A percentile compares a stretch with the other conserved stretches of the same genome.
Evolutionary conservation across 2,329 filamentous ascomycete genomes (phyloP).

Genomic region (Ciborinia camelliae): DNA sequence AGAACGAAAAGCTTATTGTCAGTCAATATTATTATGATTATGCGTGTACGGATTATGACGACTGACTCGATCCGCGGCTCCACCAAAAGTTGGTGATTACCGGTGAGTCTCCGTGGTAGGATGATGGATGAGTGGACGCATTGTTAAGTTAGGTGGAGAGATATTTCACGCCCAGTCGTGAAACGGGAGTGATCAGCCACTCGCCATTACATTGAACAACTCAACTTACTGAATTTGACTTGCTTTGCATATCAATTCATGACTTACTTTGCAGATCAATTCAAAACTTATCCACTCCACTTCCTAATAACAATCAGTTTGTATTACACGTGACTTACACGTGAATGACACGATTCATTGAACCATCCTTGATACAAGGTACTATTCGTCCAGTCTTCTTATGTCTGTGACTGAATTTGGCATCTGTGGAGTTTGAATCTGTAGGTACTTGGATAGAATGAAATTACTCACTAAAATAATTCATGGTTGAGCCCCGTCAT

Average conservation of each 20-base stretch:
- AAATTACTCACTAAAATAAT: neutral
- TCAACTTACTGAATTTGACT: neutral
- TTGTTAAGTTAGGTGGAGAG: constrained; percentile 11
- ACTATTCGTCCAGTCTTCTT: neutral
- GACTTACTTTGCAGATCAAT: neutral
- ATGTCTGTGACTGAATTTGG: neutral
- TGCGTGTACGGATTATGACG: constrained; percentile 21
- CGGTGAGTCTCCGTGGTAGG: constrained; percentile 10
- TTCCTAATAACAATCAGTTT: too few species aligned
- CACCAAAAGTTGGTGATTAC: constrained; percentile 16
- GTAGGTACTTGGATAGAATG: neutral
- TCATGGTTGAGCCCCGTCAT: neutral
- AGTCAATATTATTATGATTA: constrained; percentile 10
- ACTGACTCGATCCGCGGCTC: constrained; percentile 17
- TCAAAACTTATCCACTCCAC: constrained; percentile 3
- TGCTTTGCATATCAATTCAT: neutral
- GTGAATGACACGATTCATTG: neutral
- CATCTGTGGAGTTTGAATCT: neutral
- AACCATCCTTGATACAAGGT: neutral
- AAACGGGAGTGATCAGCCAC: constrained; percentile 9
- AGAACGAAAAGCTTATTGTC: too few species aligned
- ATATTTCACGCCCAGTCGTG: constrained; percentile 10
- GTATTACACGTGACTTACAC: neutral
- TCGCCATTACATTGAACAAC: constrained; percentile 7
- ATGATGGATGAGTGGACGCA: constrained; percentile 16